A percentile compares a stretch with the other conserved stretches of the same genome.
Evolutionary conservation across 345 rosid species (phyloP).

Genomic region (Populus pruinosa): DNA sequence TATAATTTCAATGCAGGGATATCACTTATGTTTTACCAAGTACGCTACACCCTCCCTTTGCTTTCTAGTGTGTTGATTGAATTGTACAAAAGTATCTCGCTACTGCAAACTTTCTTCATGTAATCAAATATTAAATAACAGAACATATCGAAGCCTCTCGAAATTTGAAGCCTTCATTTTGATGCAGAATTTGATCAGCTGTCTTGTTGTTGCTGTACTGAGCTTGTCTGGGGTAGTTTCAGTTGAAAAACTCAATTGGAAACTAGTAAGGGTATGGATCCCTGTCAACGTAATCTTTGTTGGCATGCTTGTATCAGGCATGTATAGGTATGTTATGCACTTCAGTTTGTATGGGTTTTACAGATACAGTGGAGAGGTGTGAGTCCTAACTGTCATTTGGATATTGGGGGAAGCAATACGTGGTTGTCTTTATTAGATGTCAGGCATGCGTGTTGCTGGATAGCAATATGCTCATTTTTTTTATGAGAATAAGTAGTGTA

Average conservation of each 20-base stretch:
- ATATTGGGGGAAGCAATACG: neutral
- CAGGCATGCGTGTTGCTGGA: neutral
- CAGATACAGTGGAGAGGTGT: neutral
- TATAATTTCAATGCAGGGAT: slow-evolving; percentile 74
- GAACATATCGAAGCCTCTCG: neutral
- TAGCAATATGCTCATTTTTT: too few species aligned
- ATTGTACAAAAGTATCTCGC: neutral
- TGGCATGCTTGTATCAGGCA: slow-evolving; percentile 91
- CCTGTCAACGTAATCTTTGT: slow-evolving; percentile 90
- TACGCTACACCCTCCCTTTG: slow-evolving; percentile 21
- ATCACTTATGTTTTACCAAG: slow-evolving; percentile 90
- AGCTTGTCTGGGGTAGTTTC: slow-evolving; percentile 53
- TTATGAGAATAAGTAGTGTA: neutral
- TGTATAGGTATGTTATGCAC: slow-evolving; percentile 60
- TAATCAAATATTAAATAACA: too few species aligned
- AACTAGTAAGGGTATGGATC: slow-evolving; percentile 70
- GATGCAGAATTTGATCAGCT: slow-evolving; percentile 76
- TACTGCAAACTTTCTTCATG: neutral
- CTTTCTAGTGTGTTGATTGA: too few species aligned
- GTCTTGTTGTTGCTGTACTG: slow-evolving; percentile 56
- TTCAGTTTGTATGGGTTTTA: neutral
- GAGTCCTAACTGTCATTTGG: neutral
- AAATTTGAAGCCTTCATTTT: neutral
- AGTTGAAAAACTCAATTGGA: slow-evolving; percentile 81
- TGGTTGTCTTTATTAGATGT: neutral